phyloP scores from a whole-genome alignment of 306 rosid genomes.

The Cucurbita moschata region DNA sequence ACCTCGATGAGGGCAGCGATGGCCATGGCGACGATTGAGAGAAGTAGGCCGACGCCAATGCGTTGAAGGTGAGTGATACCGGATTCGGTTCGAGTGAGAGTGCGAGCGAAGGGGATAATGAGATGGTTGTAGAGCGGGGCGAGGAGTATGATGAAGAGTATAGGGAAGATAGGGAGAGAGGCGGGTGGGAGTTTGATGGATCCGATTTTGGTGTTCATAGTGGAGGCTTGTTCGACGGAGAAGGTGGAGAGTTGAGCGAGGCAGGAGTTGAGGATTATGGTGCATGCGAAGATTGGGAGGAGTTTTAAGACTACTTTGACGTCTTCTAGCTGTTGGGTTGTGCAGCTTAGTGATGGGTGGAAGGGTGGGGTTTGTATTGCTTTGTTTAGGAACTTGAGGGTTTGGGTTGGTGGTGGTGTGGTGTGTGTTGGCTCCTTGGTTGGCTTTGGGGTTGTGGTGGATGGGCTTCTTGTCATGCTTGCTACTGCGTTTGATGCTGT shows the following conservation, averaged over 20 bases:
- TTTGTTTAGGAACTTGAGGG: slow-evolving; percentile 42
- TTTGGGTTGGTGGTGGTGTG: neutral
- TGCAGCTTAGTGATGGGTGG: slow-evolving; percentile 39
- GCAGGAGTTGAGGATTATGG: slow-evolving; percentile 65
- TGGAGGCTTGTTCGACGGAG: slow-evolving; percentile 73
- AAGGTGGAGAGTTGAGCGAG: slow-evolving; percentile 83
- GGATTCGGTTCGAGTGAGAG: slow-evolving; percentile 35
- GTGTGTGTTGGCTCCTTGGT: neutral
- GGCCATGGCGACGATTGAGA: slow-evolving; percentile 63
- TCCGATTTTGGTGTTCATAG: slow-evolving; percentile 57
- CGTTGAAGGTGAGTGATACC: slow-evolving; percentile 55
- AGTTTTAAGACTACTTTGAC: slow-evolving; percentile 36
- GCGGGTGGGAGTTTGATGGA: slow-evolving; percentile 70
- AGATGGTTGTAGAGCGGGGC: slow-evolving; percentile 51
- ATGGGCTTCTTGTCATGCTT: slow-evolving; percentile 25
- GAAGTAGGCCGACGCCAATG: slow-evolving; percentile 51
- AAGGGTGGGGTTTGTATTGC: slow-evolving; percentile 22
- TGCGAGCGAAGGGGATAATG: slow-evolving; percentile 43
- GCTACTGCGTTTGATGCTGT: slow-evolving; percentile 28
- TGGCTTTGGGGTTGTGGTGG: slow-evolving; percentile 3
- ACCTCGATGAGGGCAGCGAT: slow-evolving; percentile 70
- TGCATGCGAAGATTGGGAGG: slow-evolving; percentile 59
- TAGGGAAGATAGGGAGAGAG: slow-evolving; percentile 62
- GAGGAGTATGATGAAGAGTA: slow-evolving; percentile 53
- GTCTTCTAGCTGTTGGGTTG: slow-evolving; percentile 51